Percentiles rank a stretch among this genome's conserved stretches.
phyloP scores from a whole-genome alignment of 2,329 filamentous ascomycete genomes.

The Apiospora arundinis region DNA sequence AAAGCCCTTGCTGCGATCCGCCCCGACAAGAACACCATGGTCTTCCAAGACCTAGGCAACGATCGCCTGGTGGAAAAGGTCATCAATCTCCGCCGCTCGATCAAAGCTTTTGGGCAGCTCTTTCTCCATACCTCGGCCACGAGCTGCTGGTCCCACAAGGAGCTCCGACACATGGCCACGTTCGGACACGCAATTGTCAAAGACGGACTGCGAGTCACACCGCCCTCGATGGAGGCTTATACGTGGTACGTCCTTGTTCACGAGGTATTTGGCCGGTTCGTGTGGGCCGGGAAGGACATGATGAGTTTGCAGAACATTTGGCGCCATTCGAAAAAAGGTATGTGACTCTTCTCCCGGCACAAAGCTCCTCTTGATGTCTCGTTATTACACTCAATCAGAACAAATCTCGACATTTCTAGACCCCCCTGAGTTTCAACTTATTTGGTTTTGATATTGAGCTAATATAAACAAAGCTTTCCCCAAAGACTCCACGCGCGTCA shows the following conservation, averaged over 20 bases:
- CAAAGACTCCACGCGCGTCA: not conserved
- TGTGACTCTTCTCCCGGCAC: too few species aligned
- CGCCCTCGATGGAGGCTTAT: not conserved
- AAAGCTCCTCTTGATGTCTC: too few species aligned
- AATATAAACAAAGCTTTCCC: too few species aligned
- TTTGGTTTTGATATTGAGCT: too few species aligned
- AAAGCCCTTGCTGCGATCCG: not conserved
- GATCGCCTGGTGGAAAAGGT: not conserved
- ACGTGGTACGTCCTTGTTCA: not conserved
- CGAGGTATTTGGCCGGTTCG: not conserved
- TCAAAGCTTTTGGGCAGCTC: not conserved
- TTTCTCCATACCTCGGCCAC: not conserved
- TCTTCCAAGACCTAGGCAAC: not conserved
- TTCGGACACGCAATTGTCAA: not conserved
- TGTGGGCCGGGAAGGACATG: not conserved
- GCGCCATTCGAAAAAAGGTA: not conserved
- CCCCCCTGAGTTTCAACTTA: too few species aligned
- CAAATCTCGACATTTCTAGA: too few species aligned
- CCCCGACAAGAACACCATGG: too few species aligned
- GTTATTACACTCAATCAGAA: too few species aligned
- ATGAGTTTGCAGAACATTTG: not conserved
- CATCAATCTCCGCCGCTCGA: not conserved
- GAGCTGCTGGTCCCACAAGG: not conserved
- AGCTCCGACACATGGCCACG: rapidly evolving
- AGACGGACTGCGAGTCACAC: not conserved